Evolutionary conservation across 305 asterid genomes (phyloP), one percentile per base, ranked within the genome.

Genomic region (Coffea humblotiana): DNA sequence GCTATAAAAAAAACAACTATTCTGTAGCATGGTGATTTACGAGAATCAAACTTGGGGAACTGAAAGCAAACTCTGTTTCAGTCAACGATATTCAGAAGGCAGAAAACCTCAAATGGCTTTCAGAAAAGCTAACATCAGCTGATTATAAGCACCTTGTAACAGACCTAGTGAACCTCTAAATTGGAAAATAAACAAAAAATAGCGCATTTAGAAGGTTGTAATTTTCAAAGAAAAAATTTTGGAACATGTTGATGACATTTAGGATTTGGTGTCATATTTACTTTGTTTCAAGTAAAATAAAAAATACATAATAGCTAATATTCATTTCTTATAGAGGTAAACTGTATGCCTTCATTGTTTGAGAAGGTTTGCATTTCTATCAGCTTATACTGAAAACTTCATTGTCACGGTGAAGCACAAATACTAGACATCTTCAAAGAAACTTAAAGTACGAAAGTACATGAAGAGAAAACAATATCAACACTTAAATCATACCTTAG

Each of bases 401-500:
- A 52, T 52, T 52, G 19, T 52, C 58, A 52, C 13, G 78, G 84
- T 72, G 69, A 2, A 54, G 37, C 56, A 47, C 18, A n/a, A 27
- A 37, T 15, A 52, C 5, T 12, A 52, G 3, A 52, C 13, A 52
- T 52, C 13, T 52, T 52, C 58, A 52, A 52, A 18, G 58, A 52
- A 13, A 52, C 15, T 13, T 12, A 11, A 37, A 69, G 29, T 12
- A 37, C 21, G 21, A 68, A 21, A 16, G 21, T 43, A 25, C 47
- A 61, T 61, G 52, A 69, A 27, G 25, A 54, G 19, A 52, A 21
- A 27, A 23, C 43, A 54, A 15, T 0, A 32, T 63, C 63, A 23
- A 11, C 63, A 74, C 18, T 13, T 25, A 37, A 29, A 6, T 52
- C 32, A 56, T 85, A 96, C 99, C 98, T 96, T 88, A 90, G 86